phyloP scores from a whole-genome alignment of 2,329 filamentous ascomycete species.

The Epichloe hybrida region DNA sequence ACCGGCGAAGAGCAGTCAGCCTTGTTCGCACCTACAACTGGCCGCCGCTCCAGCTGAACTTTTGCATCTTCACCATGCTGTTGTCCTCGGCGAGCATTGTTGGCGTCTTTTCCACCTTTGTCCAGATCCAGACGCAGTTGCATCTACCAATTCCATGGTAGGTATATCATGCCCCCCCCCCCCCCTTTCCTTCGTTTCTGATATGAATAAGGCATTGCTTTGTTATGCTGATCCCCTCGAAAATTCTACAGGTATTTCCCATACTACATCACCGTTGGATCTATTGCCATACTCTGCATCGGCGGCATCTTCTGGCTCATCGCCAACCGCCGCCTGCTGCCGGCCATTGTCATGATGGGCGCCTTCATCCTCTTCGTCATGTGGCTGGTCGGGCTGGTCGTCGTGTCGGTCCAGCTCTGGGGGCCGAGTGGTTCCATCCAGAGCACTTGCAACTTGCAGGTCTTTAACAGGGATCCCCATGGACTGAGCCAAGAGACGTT shows the following conservation, averaged over 20 bases:
- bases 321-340: slow-evolving; percentile 44
- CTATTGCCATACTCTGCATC: slow-evolving; percentile 54
- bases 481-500: slow-evolving; percentile 42
- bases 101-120: slow-evolving; percentile 47
- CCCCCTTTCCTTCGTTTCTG: too few relatives aligned
- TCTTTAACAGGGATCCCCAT: slow-evolving; percentile 35
- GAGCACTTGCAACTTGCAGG: slow-evolving; percentile 43
- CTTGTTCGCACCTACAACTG: slow-evolving; percentile 50
- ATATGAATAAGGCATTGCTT: too few relatives aligned
- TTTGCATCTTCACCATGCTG: slow-evolving; percentile 56
- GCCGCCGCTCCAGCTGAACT: slow-evolving; percentile 52
- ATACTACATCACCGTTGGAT: slow-evolving; percentile 46
- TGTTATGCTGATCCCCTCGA: too few relatives aligned
- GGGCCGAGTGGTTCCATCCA: slow-evolving; percentile 45
- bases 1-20: slow-evolving; percentile 28
- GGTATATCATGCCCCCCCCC: too few relatives aligned
- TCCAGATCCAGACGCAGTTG: slow-evolving; percentile 43
- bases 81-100: slow-evolving; percentile 44
- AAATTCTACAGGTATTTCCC: slow-evolving; percentile 45
- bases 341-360: slow-evolving; percentile 48
- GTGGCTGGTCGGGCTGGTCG: slow-evolving; percentile 53
- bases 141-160: slow-evolving; percentile 46
- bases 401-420: slow-evolving; percentile 49
- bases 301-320: slow-evolving; percentile 50
- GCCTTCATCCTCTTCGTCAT: slow-evolving; percentile 53